These are phyloP conservation scores for Chaetomidium leptoderma DNA, from an alignment of 495 filamentous ascomycete genomes.

Conservation along the genomic window DNA sequence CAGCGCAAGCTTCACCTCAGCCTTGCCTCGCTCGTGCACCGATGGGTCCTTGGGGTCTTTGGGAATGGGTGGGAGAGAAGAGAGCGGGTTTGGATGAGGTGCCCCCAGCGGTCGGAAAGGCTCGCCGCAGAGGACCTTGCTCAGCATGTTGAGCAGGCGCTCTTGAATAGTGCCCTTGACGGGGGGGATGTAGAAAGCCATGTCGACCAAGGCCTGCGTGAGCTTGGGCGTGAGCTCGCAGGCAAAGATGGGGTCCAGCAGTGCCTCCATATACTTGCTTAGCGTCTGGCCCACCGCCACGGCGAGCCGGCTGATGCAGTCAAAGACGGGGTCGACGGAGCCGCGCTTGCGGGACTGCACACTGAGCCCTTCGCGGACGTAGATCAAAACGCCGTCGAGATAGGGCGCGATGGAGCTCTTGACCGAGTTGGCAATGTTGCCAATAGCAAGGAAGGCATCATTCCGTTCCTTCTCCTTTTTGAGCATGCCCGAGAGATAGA, in stretches of 20 bases:
- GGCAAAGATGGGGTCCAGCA: conserved; percentile 94
- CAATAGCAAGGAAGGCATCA: conserved; percentile 89
- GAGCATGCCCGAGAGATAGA: conserved; percentile 89
- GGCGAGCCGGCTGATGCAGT: conserved; percentile 94
- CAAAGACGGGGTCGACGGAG: conserved; percentile 87
- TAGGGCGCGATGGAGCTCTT: conserved; percentile 92
- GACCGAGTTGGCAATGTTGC: conserved; percentile 92
- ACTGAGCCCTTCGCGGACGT: conserved; percentile 84
- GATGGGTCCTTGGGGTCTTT: conserved; percentile 79
- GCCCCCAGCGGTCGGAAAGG: conserved; percentile 89
- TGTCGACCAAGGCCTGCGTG: conserved; percentile 91
- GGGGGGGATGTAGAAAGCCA: conserved; percentile 97
- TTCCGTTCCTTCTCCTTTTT: conserved; percentile 92
- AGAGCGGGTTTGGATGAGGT: conserved; percentile 59
- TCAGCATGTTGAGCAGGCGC: conserved; percentile 87
- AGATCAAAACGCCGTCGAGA: conserved; percentile 84
- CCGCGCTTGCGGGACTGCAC: conserved; percentile 71
- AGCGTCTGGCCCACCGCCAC: conserved; percentile 92
- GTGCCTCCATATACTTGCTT: conserved; percentile 94
- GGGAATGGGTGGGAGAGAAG: conserved; percentile 71
- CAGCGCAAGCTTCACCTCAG: conserved; percentile 85
- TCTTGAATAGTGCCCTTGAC: conserved; percentile 91
- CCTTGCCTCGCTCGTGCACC: conserved; percentile 67
- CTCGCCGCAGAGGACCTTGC: conserved; percentile 84
- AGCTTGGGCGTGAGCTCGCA: conserved; percentile 89